These are phyloP conservation scores for Plasmodium inui DNA, from an alignment of 169 alveolate species.

Conservation along the genomic window DNA sequence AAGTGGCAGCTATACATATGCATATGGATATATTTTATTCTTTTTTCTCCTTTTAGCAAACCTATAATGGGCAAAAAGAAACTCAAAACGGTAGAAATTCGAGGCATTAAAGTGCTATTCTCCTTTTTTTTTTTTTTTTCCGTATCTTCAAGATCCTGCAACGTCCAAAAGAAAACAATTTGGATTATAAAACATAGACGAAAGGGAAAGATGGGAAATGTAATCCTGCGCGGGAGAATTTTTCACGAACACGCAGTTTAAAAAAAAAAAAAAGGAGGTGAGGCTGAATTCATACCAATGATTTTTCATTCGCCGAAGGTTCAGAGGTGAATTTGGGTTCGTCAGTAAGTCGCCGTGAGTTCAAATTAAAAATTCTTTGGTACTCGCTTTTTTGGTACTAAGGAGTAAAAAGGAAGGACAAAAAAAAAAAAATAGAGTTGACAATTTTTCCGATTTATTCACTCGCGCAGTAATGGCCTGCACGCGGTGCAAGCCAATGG, in stretches of 20 bases:
- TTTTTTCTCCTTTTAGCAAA: not conserved
- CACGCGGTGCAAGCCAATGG: not conserved
- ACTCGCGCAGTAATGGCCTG: not conserved
- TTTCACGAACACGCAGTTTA: not conserved
- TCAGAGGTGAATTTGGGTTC: slow-evolving; percentile 66
- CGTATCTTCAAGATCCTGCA: slow-evolving; percentile 9
- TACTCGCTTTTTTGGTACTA: slow-evolving; percentile 74
- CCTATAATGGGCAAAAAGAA: slow-evolving; percentile 70
- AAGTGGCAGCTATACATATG: not conserved
- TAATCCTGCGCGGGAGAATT: not conserved
- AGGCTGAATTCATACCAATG: slow-evolving; percentile 4
- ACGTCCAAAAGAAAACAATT: not conserved
- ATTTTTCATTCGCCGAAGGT: slow-evolving; percentile 21
- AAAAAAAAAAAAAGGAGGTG: not conserved
- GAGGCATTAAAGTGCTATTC: slow-evolving; percentile 7
- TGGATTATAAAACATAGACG: not conserved
- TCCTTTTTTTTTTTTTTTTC: slow-evolving; percentile 16
- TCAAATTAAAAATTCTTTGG: slow-evolving; percentile 73
- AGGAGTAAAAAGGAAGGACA: not conserved
- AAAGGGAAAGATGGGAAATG: not conserved
- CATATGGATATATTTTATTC: not conserved
- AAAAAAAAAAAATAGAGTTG: slow-evolving; percentile 11
- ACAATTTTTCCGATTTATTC: not conserved
- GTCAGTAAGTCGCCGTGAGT: slow-evolving; percentile 22
- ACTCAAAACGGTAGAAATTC: slow-evolving; percentile 27